Evolutionary conservation across 2,329 filamentous ascomycete genomes (phyloP).

Genomic region (Xylaria digitata): DNA sequence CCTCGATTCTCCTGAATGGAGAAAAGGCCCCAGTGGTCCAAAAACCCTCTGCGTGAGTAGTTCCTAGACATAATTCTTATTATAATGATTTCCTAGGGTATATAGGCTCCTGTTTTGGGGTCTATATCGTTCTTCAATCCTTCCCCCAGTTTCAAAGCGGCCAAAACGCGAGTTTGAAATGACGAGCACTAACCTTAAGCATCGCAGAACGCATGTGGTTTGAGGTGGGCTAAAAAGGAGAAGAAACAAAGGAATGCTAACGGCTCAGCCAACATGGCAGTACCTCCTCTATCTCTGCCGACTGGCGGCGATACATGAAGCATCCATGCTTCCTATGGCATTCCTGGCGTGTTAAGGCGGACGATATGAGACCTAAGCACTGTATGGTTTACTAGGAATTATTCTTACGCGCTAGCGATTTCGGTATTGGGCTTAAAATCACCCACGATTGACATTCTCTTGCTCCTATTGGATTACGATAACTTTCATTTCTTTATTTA

Average conservation of each 20-base stretch:
- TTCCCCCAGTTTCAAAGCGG: not conserved
- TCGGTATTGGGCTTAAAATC: conserved; percentile 18
- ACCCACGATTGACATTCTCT: not conserved
- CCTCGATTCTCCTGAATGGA: conserved; percentile 93
- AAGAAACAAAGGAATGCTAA: conserved; percentile 71
- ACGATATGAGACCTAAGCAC: conserved; percentile 3
- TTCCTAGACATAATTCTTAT: not conserved
- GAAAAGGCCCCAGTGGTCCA: conserved; percentile 90
- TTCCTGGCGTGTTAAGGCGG: conserved; percentile 2
- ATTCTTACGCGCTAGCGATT: conserved; percentile 7
- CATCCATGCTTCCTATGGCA: not conserved
- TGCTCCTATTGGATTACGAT: conserved; percentile 16
- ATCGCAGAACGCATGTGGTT: conserved; percentile 80
- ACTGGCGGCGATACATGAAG: conserved; percentile 30
- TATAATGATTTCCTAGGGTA: not conserved
- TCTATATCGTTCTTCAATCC: not conserved
- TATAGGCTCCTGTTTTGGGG: not conserved
- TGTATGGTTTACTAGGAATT: conserved; percentile 10
- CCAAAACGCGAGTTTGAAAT: not conserved
- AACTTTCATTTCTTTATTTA: conserved; percentile 9
- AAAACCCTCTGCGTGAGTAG: conserved; percentile 79
- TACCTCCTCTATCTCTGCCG: conserved; percentile 15
- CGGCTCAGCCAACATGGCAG: conserved; percentile 30
- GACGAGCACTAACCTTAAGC: not conserved
- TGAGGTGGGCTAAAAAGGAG: conserved; percentile 82